A percentile compares a stretch with the other conserved stretches of the same genome.
These are phyloP conservation scores for Globisporangium viniferum DNA, from an alignment of 352 stramenopile species.

Conservation along the genomic window DNA sequence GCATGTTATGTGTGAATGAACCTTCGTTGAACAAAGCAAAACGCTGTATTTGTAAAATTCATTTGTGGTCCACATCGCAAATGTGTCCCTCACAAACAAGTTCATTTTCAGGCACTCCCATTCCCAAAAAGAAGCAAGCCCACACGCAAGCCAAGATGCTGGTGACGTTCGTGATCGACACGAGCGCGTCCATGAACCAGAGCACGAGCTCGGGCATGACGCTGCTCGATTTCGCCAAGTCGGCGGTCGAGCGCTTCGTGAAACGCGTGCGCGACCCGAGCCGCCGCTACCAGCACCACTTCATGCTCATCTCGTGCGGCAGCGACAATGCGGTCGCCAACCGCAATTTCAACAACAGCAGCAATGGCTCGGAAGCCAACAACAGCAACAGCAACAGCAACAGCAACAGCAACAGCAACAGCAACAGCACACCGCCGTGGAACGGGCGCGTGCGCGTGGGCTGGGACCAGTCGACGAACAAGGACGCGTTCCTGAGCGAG, in stretches of 20 bases:
- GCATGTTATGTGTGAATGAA: too few relatives aligned
- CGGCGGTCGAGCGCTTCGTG: conserved; percentile 83
- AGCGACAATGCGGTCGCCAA: conserved; percentile 33
- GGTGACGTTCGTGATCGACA: conserved; percentile 90
- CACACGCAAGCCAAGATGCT: conserved; percentile 43
- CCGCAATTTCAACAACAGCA: background rate
- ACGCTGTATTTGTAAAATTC: too few relatives aligned
- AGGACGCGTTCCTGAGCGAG: conserved; percentile 74
- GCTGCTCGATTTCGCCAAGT: conserved; percentile 88
- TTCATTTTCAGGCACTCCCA: too few relatives aligned
- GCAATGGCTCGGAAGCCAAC: background rate
- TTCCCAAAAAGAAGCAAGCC: background rate
- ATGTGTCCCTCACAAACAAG: too few relatives aligned
- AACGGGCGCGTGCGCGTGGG: conserved; percentile 75
- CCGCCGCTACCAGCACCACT: conserved; percentile 85
- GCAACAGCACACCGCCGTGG: conserved; percentile 24
- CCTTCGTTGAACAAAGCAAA: too few relatives aligned
- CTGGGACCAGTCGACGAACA: conserved; percentile 86
- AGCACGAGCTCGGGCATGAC: conserved; percentile 86
- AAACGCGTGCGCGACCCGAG: conserved; percentile 83
- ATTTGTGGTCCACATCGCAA: too few relatives aligned
- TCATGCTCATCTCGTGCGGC: conserved; percentile 85
- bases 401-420: background rate
- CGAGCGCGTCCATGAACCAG: conserved; percentile 89
- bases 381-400: background rate